These are phyloP conservation scores for Physaria fendleri DNA, from an alignment of 345 rosid genomes.

Conservation along the genomic window DNA sequence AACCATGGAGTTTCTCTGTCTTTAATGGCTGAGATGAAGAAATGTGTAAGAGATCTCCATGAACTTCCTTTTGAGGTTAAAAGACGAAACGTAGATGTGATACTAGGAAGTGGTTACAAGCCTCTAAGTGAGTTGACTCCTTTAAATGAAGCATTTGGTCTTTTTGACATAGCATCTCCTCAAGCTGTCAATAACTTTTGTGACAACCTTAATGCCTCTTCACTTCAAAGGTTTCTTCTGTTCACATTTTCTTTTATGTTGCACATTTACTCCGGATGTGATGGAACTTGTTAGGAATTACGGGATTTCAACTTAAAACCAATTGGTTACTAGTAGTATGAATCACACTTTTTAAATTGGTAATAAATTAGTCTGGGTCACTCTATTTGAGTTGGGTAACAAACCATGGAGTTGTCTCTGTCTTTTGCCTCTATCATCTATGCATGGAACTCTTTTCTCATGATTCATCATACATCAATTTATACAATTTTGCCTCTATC, in stretches of 20 bases:
- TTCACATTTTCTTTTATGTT: not conserved
- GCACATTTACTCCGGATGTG: not conserved
- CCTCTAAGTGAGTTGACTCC: slow-evolving; percentile 44
- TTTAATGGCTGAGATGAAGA: slow-evolving; percentile 57
- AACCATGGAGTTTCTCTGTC: slow-evolving; percentile 49
- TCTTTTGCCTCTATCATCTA: too few relatives aligned
- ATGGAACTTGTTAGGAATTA: not conserved
- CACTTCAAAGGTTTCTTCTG: slow-evolving; percentile 46
- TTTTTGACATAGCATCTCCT: slow-evolving; percentile 55
- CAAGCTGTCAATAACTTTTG: slow-evolving; percentile 49
- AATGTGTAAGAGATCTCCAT: slow-evolving; percentile 42
- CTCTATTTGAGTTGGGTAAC: too few relatives aligned
- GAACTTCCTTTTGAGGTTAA: slow-evolving; percentile 63
- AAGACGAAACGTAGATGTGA: slow-evolving; percentile 43
- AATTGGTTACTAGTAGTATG: too few relatives aligned
- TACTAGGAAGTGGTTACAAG: slow-evolving; percentile 62
- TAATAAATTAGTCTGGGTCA: too few relatives aligned
- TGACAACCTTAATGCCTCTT: slow-evolving; percentile 54
- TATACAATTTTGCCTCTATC: too few relatives aligned
- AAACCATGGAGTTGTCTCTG: too few relatives aligned
- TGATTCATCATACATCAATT: too few relatives aligned
- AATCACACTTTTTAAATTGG: too few relatives aligned
- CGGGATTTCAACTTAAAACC: too few relatives aligned
- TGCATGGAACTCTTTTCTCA: too few relatives aligned
- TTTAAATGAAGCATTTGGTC: slow-evolving; percentile 68